Evolutionary conservation across 352 stramenopile species (phyloP).

Genomic region (Pythium rishiriense): DNA sequence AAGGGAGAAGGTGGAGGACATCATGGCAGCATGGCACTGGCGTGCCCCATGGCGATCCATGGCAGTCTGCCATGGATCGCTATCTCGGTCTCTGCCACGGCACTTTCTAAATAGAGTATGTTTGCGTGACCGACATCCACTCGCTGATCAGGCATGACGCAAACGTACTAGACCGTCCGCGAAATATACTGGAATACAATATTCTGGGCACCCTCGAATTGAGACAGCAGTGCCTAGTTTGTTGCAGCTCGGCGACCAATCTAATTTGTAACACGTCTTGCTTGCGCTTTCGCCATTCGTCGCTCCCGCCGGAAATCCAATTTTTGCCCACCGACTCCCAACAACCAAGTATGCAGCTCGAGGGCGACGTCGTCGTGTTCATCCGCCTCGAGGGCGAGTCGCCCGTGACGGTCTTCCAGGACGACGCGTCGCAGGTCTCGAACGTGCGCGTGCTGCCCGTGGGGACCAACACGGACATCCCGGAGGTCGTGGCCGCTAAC

Average conservation of each 20-base stretch:
- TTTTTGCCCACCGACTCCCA: neutral
- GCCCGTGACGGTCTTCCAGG: constrained; percentile 50
- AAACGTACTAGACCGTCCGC: neutral
- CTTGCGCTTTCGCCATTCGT: constrained; percentile 10
- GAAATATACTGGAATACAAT: neutral
- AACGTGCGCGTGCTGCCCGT: constrained; percentile 53
- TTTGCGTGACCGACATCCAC: no score
- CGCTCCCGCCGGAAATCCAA: neutral
- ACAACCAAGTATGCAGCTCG: constrained; percentile 32
- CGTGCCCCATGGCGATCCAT: no score
- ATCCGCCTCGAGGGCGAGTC: constrained; percentile 47
- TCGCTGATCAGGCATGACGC: no score
- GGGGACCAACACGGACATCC: constrained; percentile 37
- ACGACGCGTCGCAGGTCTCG: constrained; percentile 36
- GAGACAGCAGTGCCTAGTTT: neutral
- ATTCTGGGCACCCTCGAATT: neutral
- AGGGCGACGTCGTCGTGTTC: constrained; percentile 53
- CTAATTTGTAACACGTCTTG: constrained; percentile 8
- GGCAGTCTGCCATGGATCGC: no score
- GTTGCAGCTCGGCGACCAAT: neutral
- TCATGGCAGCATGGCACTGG: no score
- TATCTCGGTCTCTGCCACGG: no score
- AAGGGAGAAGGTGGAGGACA: constrained; percentile 25
- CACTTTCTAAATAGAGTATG: no score
- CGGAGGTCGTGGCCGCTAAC: constrained; percentile 39